These are phyloP conservation scores for Solanum pennellii DNA, from an alignment of 257 asterid species.

Conservation along the genomic window DNA sequence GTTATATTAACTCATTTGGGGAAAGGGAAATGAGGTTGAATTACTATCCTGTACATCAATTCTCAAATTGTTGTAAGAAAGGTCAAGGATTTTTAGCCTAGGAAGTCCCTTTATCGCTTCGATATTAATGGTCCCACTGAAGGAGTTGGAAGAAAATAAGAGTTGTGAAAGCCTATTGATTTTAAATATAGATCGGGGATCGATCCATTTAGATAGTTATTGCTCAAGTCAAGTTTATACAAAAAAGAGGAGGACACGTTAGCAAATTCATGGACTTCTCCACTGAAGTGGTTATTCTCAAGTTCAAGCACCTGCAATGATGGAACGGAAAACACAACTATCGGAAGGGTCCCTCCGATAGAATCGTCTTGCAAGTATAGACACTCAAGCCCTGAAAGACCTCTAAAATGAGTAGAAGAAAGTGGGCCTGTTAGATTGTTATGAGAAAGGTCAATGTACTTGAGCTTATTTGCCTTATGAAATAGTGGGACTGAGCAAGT, in stretches of 20 bases:
- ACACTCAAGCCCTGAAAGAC: too few species aligned
- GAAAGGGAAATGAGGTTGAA: neutral
- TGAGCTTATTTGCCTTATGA: neutral
- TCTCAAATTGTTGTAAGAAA: conserved; percentile 21
- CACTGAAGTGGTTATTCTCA: neutral
- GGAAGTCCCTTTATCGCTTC: neutral
- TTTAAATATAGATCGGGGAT: conserved; percentile 9
- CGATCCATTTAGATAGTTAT: conserved; percentile 5
- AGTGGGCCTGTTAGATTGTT: conserved; percentile 2
- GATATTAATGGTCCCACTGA: conserved; percentile 10
- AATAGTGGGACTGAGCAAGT: conserved; percentile 7
- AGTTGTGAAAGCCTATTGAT: conserved; percentile 1
- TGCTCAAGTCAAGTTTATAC: neutral
- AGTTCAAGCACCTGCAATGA: too few species aligned
- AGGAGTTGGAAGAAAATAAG: conserved; percentile 7
- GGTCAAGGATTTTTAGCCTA: conserved; percentile 2
- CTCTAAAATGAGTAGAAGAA: neutral
- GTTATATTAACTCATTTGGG: neutral
- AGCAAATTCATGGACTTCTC: neutral
- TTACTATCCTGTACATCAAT: neutral
- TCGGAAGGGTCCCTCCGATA: too few species aligned
- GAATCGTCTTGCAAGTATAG: too few species aligned
- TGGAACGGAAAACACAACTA: too few species aligned
- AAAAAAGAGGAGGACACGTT: neutral
- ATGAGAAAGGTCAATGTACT: neutral